Evolutionary conservation across 2,329 filamentous ascomycete genomes (phyloP), one percentile per base, ranked within the genome.

Genomic region (Pseudohalonectria lignicola): DNA sequence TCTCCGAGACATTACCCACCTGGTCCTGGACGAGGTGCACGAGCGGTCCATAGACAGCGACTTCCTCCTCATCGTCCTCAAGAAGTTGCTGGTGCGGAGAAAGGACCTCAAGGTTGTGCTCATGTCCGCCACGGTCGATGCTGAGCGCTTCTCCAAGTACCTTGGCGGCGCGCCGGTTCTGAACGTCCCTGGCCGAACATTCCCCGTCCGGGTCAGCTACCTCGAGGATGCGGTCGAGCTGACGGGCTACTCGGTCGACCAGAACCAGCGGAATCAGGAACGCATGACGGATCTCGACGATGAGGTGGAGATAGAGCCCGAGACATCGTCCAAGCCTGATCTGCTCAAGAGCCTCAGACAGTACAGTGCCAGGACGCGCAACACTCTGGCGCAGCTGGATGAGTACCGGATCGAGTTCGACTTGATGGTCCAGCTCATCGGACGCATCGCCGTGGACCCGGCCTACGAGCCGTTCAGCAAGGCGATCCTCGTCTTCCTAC

Each of bases 101-200:
- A 81, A 80, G 43, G 84, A 94, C 45, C 67, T 98, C 37, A 96
- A 94, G 59, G 82, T 98, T 16, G 73, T 98, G 28, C 71, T 98
- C 34, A 98, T 98, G 92, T 96, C 90, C 47, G 92, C 92, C 10
- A 98, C 92, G 1, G 86, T 98, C 7, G 86, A 98, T 56, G 86
- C 92, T 0, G 80, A 90, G 42, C 79, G 81, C 13, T 95, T 98
- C 55, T 95, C 92, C 1, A 75, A 76, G 10, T 98, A 96, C 53
- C 72, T 98, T 2, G 79, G 81, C 39, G 78, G 79, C 4, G 90
- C 90, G 1, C 90, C 90, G 0, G 78, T 96, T 30, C 66, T 98
- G 39, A 87, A 83, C 42, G 86, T 98, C 12, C 92, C 92, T 3
- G 92, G 92, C 1, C 77, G 92, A 34, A 96, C 90, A 0, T 98